Evolutionary conservation across 73 alveolate genomes (phyloP), one percentile per base, ranked within the genome.

Genomic region (Uronychia setigera): DNA sequence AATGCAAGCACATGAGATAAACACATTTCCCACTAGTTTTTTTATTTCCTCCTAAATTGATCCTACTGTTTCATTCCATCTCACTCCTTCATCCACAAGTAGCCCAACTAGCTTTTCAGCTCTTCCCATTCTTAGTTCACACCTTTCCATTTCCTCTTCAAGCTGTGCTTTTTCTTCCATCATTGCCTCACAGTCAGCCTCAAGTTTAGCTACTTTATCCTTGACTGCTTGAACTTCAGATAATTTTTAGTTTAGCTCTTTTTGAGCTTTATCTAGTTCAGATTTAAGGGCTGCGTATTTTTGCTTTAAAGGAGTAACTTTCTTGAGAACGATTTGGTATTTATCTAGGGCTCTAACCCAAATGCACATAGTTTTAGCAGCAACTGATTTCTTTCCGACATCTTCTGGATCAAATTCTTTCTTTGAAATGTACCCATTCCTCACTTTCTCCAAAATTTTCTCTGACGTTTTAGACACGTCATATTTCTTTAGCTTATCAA

Each of bases 21-120:
- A 94, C 26, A 96, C 98, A 92, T 96, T 96, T 19, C 99, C 99
- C 74, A 96, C 93, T 30, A 97, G 93, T 88, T 95, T 88, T 79
- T 90, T 92, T 35, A 97, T 81, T 91, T 94, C 92, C 67, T 79
- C n/a, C 28, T 75, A 92, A 82, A 94, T 85, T 46, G 32, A 82
- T 77, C 86, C 92, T 30, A 94, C 98, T 0, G 98, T 92, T 59
- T 94, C 98, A 31, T 91, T 91, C 98, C 98, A 91, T 75, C 92
- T 84, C 29, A 84, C 86, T 29, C 96, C 98, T 83, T 97, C 99
- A 74, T 96, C 99, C 33, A 94, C 92, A 35, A 98, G 95, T 67
- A 93, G 92, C 1, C 84, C 97, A n/a, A 98, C 90, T 80, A 98
- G 85, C 79, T 92, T 96, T 83, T 92, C 98, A 1, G 99, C 99